Evolutionary conservation across 495 filamentous ascomycete genomes (phyloP).

Genomic region (Talaromyces trachyspermus): DNA sequence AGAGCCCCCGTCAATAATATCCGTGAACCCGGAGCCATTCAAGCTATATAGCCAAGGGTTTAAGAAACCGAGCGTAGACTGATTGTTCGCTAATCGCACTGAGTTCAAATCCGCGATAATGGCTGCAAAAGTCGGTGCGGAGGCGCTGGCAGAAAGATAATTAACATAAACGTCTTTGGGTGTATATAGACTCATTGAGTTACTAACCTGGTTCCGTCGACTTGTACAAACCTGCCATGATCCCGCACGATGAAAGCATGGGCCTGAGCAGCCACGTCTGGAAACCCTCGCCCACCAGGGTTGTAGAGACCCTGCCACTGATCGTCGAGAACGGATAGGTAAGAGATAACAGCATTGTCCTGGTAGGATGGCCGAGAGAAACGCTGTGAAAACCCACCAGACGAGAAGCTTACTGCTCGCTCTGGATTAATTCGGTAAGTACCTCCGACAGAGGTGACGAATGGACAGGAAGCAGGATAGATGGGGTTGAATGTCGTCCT

Average conservation of each 20-base stretch:
- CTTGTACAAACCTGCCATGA: conserved; percentile 24
- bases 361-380: conserved; percentile 63
- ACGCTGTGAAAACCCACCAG: conserved; percentile 66
- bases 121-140: conserved; percentile 45
- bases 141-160: conserved; percentile 11
- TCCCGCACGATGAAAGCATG: conserved; percentile 24
- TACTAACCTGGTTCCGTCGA: conserved; percentile 38
- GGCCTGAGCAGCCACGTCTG: conserved; percentile 59
- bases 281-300: conserved; percentile 57
- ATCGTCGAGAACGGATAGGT: conserved; percentile 36
- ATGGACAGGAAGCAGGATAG: conserved; percentile 77
- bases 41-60: conserved; percentile 57
- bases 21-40: conserved; percentile 41
- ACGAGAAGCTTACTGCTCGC: conserved; percentile 49
- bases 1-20: conserved; percentile 49
- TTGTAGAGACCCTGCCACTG: conserved; percentile 47
- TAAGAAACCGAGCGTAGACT: conserved; percentile 50
- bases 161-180: not conserved
- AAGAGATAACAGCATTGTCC: conserved; percentile 44
- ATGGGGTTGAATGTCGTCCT: conserved; percentile 54
- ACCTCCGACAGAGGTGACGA: conserved; percentile 70
- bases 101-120: conserved; percentile 53
- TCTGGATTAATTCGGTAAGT: conserved; percentile 49
- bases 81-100: conserved; percentile 39
- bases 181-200: not conserved